Base-by-base conservation (phyloP, 345 rosid genomes). In the Ceriops tagal region DNA sequence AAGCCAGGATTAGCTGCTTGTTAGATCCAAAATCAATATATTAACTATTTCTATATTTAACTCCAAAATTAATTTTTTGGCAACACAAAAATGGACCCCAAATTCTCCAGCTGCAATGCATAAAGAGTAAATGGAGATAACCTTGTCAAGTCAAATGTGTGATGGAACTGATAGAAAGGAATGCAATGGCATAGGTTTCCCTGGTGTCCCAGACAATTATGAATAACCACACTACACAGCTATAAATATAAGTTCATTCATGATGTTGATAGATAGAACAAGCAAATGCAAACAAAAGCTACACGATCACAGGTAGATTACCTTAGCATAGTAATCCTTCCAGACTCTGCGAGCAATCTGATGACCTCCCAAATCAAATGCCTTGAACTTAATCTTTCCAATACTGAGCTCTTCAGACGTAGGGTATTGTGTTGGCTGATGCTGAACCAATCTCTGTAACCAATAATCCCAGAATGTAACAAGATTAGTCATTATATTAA, bases 261-360 rank as follows among this genome's bases (percentile, higher is more conserved):
- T 56, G 5, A 56, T 27, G 24, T 24, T 24, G 59, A 55, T 10
- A 55, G 58, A 21, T 10, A 55, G 28, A 21, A 55, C 24, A 55
- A 55, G 27, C 16, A 53, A 56, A 22, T 21, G 30, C 31, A 56
- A 24, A 24, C 18, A 24, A 13, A 9, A 56, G 6, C 59, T 56
- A 56, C 16, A 24, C 18, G 10, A 27, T 56, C 30, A 56, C 2
- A 0, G 22, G 16, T n/a, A 37, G 37, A 24, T 60, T 67, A 83
- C 92, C 88, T 89, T 87, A 28, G 95, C 88, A 78, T 89, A 89
- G 78, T 89, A 89, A 73, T 87, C 92, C 72, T 87, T 89, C 95
- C 95, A 87, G 5, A 87, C 95, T 60, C 95, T 68, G 30, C 95
- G 87, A 57, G 95, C 95, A 56, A 89, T 87, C 77, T 89, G 95